These are phyloP conservation scores for Ogataea ramenticola DNA, from an alignment of 805 yeast genomes.

Conservation along the genomic window DNA sequence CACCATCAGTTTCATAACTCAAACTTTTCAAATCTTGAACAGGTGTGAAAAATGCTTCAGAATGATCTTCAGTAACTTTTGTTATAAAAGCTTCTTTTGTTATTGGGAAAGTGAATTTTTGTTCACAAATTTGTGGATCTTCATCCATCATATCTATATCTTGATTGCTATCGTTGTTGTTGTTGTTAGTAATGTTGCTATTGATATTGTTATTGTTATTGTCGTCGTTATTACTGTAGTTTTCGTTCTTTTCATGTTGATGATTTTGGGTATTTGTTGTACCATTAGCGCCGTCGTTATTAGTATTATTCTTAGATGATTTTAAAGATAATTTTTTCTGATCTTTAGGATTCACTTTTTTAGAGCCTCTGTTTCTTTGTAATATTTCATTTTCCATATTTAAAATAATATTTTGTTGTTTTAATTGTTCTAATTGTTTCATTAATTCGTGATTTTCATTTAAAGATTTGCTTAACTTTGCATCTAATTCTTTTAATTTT, in stretches of 20 bases:
- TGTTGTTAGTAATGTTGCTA: neutral
- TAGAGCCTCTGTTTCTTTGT: constrained; percentile 28
- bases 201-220: too few species aligned
- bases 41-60: neutral
- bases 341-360: too few species aligned
- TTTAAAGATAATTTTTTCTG: too few species aligned
- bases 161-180: neutral
- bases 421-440: constrained; percentile 34
- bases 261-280: neutral
- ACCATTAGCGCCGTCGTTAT: neutral
- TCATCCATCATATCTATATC: constrained; percentile 4
- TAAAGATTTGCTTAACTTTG: constrained; percentile 51
- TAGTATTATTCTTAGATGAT: neutral
- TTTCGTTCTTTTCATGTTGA: too few species aligned
- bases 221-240: too few species aligned
- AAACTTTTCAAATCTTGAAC: constrained; percentile 1
- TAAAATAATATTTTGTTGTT: constrained; percentile 47
- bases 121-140: constrained; percentile 6
- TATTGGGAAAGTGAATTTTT: constrained; percentile 19
- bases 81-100: constrained; percentile 19
- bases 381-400: constrained; percentile 57
- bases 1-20: constrained; percentile 15
- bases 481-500: constrained; percentile 59
- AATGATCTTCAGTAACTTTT: constrained; percentile 10
- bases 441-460: constrained; percentile 32